Base-by-base conservation (phyloP, 2,329 filamentous ascomycete genomes). In the Leptographium flavum region DNA sequence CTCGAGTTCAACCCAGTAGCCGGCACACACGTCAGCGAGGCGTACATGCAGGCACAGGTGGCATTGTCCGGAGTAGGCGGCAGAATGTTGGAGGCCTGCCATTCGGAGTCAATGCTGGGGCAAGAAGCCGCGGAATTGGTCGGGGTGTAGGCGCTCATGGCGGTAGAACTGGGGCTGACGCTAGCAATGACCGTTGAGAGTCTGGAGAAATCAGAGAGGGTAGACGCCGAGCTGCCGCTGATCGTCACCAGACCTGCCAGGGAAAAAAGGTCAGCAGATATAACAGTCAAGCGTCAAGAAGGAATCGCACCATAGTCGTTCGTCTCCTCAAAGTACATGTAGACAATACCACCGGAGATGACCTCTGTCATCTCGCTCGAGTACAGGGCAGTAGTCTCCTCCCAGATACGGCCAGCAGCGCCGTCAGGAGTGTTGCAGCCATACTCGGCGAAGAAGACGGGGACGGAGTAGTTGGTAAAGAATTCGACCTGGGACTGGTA, bases 371-470 rank as follows among this genome's bases (percentile, higher is more conserved):
- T 98, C 49, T 87, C 60, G 48, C 71, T 60, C 44, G 81, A 79
- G 66, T 84, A 98, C 10, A 98, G 77, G 45, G 83, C 81, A 38
- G 67, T 70, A 37, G 94, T 88, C 63, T 98, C 93, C 49, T 83
- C 76, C 68, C 94, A 98, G 49, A 74, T 71, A 66, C 92, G 86
- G 49, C 74, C 78, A 37, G 73, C 70, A 30, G 71, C 69, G 45
- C 75, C 75, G 47, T 61, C 57, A 37, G 64, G 60, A 65, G 69
- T 70, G 68, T 93, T 96, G 80, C 92, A 98, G 56, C 92, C 92
- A 60, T 98, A 98, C 68, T 98, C 92, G 53, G 92, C 92, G 62
- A 98, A 95, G 80, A 98, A 98, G 57, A 87, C 84, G 39, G 92
- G 92, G 3, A 96, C 86, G 10, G 85, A 86, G 73, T 92, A 98